Conservation (phyloP, 495 filamentous ascomycete genomes). For the Aspergillus mulundensis region DNA sequence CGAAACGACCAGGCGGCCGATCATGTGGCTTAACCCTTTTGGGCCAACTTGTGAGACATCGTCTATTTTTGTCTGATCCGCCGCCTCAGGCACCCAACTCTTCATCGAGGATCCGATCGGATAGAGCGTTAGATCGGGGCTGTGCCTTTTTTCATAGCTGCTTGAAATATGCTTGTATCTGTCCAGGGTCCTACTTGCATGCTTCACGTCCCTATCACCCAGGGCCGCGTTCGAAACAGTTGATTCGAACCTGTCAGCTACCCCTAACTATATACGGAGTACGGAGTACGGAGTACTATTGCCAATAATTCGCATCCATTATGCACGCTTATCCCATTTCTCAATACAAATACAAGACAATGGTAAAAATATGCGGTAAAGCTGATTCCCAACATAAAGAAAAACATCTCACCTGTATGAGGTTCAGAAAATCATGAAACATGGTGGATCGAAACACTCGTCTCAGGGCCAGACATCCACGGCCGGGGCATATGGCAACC, state of each 20-base stretch:
- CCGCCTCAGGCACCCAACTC: slow-evolving; percentile 12
- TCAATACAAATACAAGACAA: background rate
- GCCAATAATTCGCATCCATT: slow-evolving; percentile 13
- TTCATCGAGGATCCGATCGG: background rate
- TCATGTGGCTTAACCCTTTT: slow-evolving; percentile 17
- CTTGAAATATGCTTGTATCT: background rate
- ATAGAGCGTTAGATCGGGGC: background rate
- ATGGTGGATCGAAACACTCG: background rate
- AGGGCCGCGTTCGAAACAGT: background rate
- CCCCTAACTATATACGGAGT: slow-evolving; percentile 3
- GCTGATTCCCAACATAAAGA: slow-evolving; percentile 3
- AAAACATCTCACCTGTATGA: background rate
- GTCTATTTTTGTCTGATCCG: slow-evolving; percentile 19
- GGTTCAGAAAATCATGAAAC: slow-evolving; percentile 9
- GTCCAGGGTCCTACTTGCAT: background rate
- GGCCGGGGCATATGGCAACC: background rate
- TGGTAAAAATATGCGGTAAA: background rate
- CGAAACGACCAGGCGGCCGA: slow-evolving; percentile 9
- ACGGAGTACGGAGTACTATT: too few species aligned
- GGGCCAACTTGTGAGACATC: slow-evolving; percentile 21
- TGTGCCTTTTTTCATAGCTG: background rate
- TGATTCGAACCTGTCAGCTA: background rate
- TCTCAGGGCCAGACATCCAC: slow-evolving; percentile 1
- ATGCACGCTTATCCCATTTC: slow-evolving; percentile 1
- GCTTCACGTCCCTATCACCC: background rate